Base-by-base conservation (phyloP, 1,284 basidiomycete species). In the Ceratobasidium sp. region DNA sequence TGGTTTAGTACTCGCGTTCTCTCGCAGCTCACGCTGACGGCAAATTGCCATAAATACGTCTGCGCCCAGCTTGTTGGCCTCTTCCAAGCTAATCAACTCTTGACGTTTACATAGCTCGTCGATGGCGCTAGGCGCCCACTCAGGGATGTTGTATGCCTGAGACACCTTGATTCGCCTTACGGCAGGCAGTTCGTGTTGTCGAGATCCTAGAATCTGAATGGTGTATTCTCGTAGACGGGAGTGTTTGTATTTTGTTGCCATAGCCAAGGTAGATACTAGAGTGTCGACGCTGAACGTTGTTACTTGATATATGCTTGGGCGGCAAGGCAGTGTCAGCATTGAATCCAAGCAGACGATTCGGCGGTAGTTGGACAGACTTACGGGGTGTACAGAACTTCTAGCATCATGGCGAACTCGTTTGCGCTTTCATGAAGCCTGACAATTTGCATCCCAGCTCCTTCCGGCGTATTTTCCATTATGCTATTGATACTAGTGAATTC, bases 221-320 rank as follows among this genome's bases (percentile, higher is more conserved):
- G 33, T 50, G 28, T 23, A 50, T 40, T 17, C 52, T 5, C 67
- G 67, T 20, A 69, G 23, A n/a, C 4, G 17, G 20, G 23, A 20
- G 52, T 69, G 15, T 3, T 69, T n/a, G 50, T 50, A 69, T 40
- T 69, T 56, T 17, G 67, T 69, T 23, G 67, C 67, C 26, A 69
- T 50, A 5, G 12, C 5, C n/a, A 69, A 23, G 13, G 67, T 15
- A 20, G 67, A 69, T 17, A 69, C 17, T 3, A 69, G 28, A n/a
- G 28, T 28, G 5, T 48, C n/a, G 23, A 50, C 33, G 17, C 48
- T 50, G 28, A 50, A 50, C 13, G 44, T 46, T 13, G 6, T 46
- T 13, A 13, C 44, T 46, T 13, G 44, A 13, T 46, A 46, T 46
- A 46, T 46, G 13, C 44, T 46, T 46, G 44, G 13, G 13, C 6